Conservation (phyloP, 345 rosid genomes). For the Angophora floribunda region DNA sequence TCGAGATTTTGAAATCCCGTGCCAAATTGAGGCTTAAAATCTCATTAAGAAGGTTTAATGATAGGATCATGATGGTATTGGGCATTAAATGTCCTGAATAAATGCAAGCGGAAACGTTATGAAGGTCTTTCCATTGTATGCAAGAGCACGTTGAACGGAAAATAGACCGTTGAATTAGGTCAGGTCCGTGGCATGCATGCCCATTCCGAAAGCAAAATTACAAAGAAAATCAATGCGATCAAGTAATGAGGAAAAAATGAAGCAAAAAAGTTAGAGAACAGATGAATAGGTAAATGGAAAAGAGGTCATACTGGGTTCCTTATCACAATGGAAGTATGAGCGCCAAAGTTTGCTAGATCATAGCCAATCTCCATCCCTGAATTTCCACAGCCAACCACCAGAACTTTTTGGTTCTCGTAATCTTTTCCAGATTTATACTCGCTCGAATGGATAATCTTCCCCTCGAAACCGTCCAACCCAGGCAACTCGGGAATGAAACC, state of each 20-base stretch:
- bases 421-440: not conserved
- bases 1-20: not conserved
- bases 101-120: not conserved
- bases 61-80: not conserved
- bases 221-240: not conserved
- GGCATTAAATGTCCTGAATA: not conserved
- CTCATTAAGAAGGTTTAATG: not conserved
- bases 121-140: not conserved
- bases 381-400: conserved; percentile 17
- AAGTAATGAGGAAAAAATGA: not conserved
- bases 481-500: conserved; percentile 1
- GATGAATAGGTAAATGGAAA: not conserved
- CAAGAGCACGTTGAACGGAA: not conserved
- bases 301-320: not conserved
- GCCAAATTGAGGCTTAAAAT: not conserved
- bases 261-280: not conserved
- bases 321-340: not conserved
- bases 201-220: not conserved
- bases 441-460: conserved; percentile 4
- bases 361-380: conserved; percentile 18
- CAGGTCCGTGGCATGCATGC: too few relatives aligned
- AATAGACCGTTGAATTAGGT: too few relatives aligned
- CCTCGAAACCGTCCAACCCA: conserved; percentile 1
- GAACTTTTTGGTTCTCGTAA: not conserved
- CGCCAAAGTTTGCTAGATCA: conserved; percentile 3